Conservation (phyloP, 31 red algal genomes). For the Porphyra umbilicalis region DNA sequence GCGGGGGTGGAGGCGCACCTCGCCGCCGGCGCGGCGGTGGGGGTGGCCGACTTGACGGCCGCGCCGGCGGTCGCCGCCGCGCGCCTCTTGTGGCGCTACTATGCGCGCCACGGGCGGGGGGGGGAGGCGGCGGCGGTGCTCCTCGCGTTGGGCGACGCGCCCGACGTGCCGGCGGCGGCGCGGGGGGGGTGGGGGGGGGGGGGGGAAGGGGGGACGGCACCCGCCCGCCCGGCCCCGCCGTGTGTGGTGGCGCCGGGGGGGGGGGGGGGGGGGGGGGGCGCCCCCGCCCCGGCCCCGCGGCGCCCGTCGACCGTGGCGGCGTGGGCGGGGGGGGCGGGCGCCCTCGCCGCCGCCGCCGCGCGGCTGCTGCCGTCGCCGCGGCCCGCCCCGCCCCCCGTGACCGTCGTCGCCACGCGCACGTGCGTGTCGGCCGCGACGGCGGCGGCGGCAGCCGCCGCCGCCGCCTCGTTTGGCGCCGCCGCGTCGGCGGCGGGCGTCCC, state of each 20-base stretch:
- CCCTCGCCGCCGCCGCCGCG: background rate
- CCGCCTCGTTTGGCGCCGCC: background rate
- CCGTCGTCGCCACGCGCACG: too few relatives aligned
- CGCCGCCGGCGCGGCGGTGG: background rate
- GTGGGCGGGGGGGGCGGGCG: background rate
- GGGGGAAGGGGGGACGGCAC: background rate
- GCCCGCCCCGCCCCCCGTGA: background rate
- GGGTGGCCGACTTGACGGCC: background rate
- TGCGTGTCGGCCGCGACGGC: background rate
- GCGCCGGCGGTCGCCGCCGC: background rate
- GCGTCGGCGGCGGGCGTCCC: background rate
- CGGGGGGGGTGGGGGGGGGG: background rate
- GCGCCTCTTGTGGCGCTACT: background rate
- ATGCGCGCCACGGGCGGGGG: background rate
- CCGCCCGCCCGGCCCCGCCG: background rate
- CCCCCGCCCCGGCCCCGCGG: background rate
- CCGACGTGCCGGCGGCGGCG: background rate
- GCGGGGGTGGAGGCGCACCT: background rate
- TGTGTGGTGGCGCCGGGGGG: background rate
- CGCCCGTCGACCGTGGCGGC: background rate
- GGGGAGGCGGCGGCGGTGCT: background rate
- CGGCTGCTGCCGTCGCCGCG: background rate
- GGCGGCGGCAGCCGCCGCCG: background rate
- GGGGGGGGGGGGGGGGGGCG: background rate
- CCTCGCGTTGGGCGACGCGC: background rate